These are phyloP conservation scores for Floccularia luteovirens DNA, from an alignment of 768 basidiomycete genomes.

Conservation along the genomic window DNA sequence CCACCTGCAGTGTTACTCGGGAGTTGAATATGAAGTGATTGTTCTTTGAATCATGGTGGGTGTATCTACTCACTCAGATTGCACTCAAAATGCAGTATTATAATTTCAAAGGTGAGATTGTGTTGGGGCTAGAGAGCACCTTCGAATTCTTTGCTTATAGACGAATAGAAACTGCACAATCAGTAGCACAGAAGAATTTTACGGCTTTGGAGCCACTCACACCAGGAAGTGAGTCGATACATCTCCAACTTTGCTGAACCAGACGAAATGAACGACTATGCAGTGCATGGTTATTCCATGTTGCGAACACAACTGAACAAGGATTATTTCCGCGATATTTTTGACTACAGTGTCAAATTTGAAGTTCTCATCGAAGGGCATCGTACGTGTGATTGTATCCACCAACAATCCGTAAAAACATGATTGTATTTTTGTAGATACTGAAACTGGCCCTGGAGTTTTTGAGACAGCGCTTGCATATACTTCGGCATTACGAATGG, in stretches of 20 bases:
- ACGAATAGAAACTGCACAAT: constrained; percentile 67
- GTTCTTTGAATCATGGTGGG: constrained; percentile 8
- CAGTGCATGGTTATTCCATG: constrained; percentile 97
- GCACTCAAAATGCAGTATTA: constrained; percentile 53
- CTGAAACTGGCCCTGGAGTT: constrained; percentile 89
- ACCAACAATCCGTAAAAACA: too few species aligned
- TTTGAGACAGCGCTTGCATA: constrained; percentile 86
- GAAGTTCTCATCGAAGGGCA: constrained; percentile 82
- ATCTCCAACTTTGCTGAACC: neutral
- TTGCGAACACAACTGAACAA: constrained; percentile 86
- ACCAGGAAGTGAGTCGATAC: constrained; percentile 70
- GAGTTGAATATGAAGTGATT: constrained; percentile 91
- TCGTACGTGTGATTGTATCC: constrained; percentile 37
- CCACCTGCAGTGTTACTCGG: constrained; percentile 68
- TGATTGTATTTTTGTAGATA: constrained; percentile 43
- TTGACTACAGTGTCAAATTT: constrained; percentile 67
- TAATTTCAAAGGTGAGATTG: constrained; percentile 89
- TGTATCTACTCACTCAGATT: neutral
- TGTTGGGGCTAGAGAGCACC: too few species aligned
- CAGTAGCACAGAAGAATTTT: constrained; percentile 74
- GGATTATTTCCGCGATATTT: constrained; percentile 84
- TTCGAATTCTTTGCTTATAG: neutral
- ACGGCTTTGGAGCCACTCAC: constrained; percentile 71
- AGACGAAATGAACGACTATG: constrained; percentile 3
- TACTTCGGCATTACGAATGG: constrained; percentile 71